These are phyloP conservation scores for Scorias spongiosa DNA, from an alignment of 2,329 filamentous ascomycete genomes.

Conservation along the genomic window DNA sequence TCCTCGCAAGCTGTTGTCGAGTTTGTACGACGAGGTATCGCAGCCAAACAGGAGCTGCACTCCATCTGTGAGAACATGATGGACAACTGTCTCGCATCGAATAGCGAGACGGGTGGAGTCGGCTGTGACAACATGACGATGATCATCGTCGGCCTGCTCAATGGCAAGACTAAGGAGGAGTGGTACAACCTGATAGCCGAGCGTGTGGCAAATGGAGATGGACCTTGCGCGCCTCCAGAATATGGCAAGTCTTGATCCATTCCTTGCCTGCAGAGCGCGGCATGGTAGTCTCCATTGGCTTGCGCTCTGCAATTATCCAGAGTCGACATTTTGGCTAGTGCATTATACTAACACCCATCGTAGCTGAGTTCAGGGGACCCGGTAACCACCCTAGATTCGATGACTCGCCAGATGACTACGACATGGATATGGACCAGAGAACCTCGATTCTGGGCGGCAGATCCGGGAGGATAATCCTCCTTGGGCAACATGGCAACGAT, in stretches of 20 bases:
- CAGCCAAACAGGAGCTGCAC: constrained; percentile 84
- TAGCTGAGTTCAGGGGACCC: constrained; percentile 37
- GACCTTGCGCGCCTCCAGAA: constrained; percentile 95
- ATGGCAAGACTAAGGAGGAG: constrained; percentile 86
- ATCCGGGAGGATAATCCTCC: constrained; percentile 74
- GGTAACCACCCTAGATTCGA: constrained; percentile 36
- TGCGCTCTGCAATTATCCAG: background rate
- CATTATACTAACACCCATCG: background rate
- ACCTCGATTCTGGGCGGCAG: constrained; percentile 56
- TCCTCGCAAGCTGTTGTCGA: constrained; percentile 95
- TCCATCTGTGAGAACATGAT: constrained; percentile 99
- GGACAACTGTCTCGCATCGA: constrained; percentile 97
- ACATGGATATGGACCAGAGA: constrained; percentile 54
- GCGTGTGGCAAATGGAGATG: constrained; percentile 90
- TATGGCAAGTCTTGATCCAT: constrained; percentile 66
- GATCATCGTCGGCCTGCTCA: constrained; percentile 73
- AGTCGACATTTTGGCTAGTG: background rate
- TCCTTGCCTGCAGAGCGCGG: constrained; percentile 1
- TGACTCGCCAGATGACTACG: constrained; percentile 45
- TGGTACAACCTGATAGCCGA: constrained; percentile 96
- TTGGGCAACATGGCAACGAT: constrained; percentile 45
- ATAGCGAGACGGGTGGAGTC: constrained; percentile 93
- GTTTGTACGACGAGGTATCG: constrained; percentile 91
- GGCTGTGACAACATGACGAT: constrained; percentile 99
- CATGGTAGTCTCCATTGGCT: background rate